Percentiles rank a stretch among this genome's conserved stretches.
Conservation (phyloP, 495 filamentous ascomycete species). For the Opeltia flavorubescens region DNA sequence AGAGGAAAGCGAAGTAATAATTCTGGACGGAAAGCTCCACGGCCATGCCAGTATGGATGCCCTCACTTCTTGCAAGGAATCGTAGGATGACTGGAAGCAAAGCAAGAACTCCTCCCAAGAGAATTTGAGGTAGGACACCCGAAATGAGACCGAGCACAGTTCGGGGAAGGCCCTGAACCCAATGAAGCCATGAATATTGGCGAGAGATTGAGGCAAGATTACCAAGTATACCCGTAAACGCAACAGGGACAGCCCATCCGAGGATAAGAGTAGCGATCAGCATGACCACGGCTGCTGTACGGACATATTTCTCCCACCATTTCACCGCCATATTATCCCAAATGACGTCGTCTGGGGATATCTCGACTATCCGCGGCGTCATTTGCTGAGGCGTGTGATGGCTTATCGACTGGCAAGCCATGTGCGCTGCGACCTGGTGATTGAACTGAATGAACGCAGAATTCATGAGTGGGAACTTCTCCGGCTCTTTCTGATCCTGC, state of each 20-base stretch:
- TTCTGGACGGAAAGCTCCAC: conserved; percentile 72
- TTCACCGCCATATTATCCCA: conserved; percentile 97
- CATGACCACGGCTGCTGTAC: conserved; percentile 49
- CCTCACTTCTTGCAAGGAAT: conserved; percentile 59
- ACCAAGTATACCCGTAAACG: conserved; percentile 70
- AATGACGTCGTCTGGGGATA: conserved; percentile 83
- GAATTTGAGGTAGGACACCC: conserved; percentile 70
- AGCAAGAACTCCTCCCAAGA: conserved; percentile 66
- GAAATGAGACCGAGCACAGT: conserved; percentile 60
- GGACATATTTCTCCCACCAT: conserved; percentile 85
- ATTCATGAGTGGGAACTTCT: conserved; percentile 88
- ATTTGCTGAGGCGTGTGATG: conserved; percentile 91
- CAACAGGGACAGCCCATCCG: conserved; percentile 83
- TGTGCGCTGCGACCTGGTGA: conserved; percentile 91
- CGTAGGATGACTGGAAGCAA: conserved; percentile 69
- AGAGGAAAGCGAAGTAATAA: conserved; percentile 90
- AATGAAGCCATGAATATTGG: conserved; percentile 52
- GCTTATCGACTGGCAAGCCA: conserved; percentile 87
- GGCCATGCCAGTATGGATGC: conserved; percentile 67
- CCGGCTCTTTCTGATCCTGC: conserved; percentile 71
- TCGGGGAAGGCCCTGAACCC: conserved; percentile 48
- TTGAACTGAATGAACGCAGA: conserved; percentile 99
- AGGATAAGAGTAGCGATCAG: conserved; percentile 66
- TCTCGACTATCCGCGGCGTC: conserved; percentile 84
- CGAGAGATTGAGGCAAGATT: conserved; percentile 55